These are phyloP conservation scores for Huntiella abstrusa DNA, from an alignment of 2,329 filamentous ascomycete species.

Conservation along the genomic window DNA sequence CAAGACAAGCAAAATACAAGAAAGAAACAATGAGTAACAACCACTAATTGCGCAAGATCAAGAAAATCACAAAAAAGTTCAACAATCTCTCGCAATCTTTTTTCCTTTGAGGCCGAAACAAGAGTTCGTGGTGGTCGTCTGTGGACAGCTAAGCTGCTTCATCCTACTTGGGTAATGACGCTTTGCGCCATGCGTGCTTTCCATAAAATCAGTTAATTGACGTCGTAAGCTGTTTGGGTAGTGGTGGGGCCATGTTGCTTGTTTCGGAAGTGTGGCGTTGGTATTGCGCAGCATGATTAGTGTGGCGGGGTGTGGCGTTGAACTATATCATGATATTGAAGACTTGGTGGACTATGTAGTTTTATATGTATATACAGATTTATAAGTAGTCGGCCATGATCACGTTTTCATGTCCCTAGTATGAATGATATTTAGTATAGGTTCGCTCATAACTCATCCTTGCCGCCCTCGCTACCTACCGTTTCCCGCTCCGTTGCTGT, in stretches of 20 bases:
- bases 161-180: background rate
- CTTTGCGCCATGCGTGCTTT: background rate
- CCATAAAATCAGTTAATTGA: slow-evolving; percentile 1
- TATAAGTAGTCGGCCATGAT: no score
- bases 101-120: background rate
- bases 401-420: no score
- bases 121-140: background rate
- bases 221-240: background rate
- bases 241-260: no score
- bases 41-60: background rate
- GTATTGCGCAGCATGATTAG: no score
- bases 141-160: slow-evolving; percentile 1
- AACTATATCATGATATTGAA: no score
- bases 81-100: background rate
- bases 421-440: no score
- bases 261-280: no score
- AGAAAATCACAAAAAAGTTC: background rate
- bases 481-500: slow-evolving; percentile 18
- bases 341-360: no score
- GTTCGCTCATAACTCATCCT: slow-evolving; percentile 1
- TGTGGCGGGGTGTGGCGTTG: no score
- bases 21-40: background rate
- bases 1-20: background rate
- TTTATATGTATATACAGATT: no score
- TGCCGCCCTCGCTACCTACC: slow-evolving; percentile 20